phyloP scores from a whole-genome alignment of 805 yeast genomes.

The Saturnispora ahearnii region DNA sequence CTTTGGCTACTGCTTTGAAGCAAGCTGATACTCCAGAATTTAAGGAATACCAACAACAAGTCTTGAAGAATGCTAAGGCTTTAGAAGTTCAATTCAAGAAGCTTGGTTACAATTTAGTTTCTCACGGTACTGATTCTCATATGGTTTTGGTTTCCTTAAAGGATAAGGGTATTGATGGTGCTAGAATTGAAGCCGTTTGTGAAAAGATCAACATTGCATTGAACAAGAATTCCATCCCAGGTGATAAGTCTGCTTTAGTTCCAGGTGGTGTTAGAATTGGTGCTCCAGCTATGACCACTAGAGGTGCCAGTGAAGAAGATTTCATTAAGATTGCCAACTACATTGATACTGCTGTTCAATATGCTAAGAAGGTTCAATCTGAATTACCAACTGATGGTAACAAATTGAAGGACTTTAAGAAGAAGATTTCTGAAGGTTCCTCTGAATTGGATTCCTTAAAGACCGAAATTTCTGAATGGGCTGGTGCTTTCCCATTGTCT shows the following conservation, averaged over 20 bases:
- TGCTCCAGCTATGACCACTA: conserved; percentile 97
- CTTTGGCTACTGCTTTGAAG: conserved; percentile 88
- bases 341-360: conserved; percentile 70
- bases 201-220: conserved; percentile 90
- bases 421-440: conserved; percentile 61
- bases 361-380: conserved; percentile 68
- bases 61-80: conserved; percentile 69
- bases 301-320: conserved; percentile 77
- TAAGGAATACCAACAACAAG: conserved; percentile 75
- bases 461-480: conserved; percentile 82
- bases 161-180: conserved; percentile 82
- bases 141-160: conserved; percentile 78
- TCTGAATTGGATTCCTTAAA: conserved; percentile 60
- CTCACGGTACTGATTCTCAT: conserved; percentile 93
- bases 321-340: conserved; percentile 72
- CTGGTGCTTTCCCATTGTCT: conserved; percentile 72
- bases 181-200: conserved; percentile 83
- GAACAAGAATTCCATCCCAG: conserved; percentile 94
- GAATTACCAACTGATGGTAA: conserved; percentile 85
- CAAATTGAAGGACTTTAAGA: conserved; percentile 93
- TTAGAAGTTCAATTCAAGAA: conserved; percentile 60
- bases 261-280: conserved; percentile 97
- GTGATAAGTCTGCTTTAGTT: conserved; percentile 89
- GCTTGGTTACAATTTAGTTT: conserved; percentile 70
- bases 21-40: conserved; percentile 88